Percentiles rank a stretch among this genome's conserved stretches.
These are phyloP conservation scores for Chalciporus chontae DNA, from an alignment of 768 basidiomycete genomes.

Conservation along the genomic window DNA sequence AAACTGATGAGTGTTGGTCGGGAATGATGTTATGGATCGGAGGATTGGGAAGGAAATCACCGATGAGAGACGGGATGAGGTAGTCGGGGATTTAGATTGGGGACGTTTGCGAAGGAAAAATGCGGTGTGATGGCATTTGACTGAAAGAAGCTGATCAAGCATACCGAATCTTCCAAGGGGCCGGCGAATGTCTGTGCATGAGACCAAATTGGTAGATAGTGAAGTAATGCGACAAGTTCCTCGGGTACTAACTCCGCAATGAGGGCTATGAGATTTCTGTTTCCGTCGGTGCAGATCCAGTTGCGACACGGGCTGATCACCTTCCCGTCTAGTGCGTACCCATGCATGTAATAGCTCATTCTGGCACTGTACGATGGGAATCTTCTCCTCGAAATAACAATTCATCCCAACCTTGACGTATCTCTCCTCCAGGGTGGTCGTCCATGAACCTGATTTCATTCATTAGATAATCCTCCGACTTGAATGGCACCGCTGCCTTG, in stretches of 20 bases:
- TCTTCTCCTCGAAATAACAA: conserved; percentile 12
- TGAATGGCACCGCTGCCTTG: conserved; percentile 13
- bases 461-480: conserved; percentile 33
- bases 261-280: conserved; percentile 17
- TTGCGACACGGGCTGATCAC: conserved; percentile 25
- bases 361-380: conserved; percentile 6
- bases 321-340: conserved; percentile 11
- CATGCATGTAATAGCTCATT: neutral
- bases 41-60: conserved; percentile 23
- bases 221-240: conserved; percentile 29
- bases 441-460: conserved; percentile 7
- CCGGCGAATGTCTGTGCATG: conserved; percentile 27
- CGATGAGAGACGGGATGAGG: conserved; percentile 18
- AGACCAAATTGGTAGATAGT: conserved; percentile 28
- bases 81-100: conserved; percentile 31
- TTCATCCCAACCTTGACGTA: conserved; percentile 4
- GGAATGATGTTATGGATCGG: conserved; percentile 30
- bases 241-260: conserved; percentile 34
- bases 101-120: conserved; percentile 24
- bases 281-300: conserved; percentile 27
- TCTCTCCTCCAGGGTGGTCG: conserved; percentile 9
- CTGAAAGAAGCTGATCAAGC: conserved; percentile 27
- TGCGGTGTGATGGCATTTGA: conserved; percentile 29
- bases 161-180: conserved; percentile 25
- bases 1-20: conserved; percentile 17